These are phyloP conservation scores for Sphaerulina musiva DNA, from an alignment of 2,329 filamentous ascomycete species.

Conservation along the genomic window DNA sequence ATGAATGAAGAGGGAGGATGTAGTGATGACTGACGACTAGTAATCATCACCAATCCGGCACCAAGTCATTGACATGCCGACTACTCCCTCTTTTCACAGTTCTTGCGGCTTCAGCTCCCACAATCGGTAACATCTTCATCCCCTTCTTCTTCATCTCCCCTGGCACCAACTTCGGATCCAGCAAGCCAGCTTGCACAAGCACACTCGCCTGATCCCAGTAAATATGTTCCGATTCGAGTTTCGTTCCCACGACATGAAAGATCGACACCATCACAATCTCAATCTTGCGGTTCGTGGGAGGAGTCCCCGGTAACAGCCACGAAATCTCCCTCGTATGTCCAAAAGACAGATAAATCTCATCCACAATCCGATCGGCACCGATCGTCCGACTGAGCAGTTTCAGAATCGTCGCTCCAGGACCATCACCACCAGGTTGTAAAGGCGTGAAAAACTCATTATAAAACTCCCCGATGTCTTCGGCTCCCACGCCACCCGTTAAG, in stretches of 20 bases:
- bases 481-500: conserved; percentile 42
- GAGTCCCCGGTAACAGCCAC: conserved; percentile 55
- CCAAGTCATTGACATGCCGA: conserved; percentile 42
- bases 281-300: conserved; percentile 51
- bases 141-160: conserved; percentile 40
- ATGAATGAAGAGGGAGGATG: not conserved
- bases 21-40: too few species aligned
- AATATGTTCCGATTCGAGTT: conserved; percentile 51
- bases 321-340: conserved; percentile 51
- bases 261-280: conserved; percentile 52
- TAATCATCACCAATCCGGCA: conserved; percentile 40
- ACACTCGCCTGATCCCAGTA: conserved; percentile 60
- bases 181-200: conserved; percentile 51
- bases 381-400: conserved; percentile 53
- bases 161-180: conserved; percentile 52
- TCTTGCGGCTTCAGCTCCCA: conserved; percentile 42
- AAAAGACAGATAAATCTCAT: conserved; percentile 53
- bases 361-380: conserved; percentile 54
- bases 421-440: conserved; percentile 36
- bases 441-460: conserved; percentile 53
- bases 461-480: conserved; percentile 44
- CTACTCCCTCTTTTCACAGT: conserved; percentile 42
- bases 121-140: conserved; percentile 43
- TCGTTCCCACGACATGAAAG: conserved; percentile 49
- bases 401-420: conserved; percentile 41